Evolutionary conservation across 495 filamentous ascomycete species (phyloP).

Genomic region (Trichoderma virens): DNA sequence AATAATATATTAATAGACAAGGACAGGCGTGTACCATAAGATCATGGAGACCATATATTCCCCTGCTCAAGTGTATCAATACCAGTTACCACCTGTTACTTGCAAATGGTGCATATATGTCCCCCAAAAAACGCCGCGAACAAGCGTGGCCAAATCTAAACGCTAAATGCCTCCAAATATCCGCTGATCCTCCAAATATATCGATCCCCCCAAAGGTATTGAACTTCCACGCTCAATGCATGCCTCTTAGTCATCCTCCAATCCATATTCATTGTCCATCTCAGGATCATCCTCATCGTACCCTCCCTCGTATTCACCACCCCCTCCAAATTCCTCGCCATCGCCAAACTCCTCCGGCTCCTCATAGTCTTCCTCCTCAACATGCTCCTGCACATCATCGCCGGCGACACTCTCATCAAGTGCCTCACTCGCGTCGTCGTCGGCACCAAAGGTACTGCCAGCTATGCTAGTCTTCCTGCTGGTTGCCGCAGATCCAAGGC

Average conservation of each 20-base stretch:
- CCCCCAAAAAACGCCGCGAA: not conserved
- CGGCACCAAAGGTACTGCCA: conserved; percentile 15
- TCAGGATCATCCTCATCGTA: conserved; percentile 24
- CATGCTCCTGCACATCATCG: conserved; percentile 13
- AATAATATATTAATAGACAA: not conserved
- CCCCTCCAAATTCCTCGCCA: conserved; percentile 16
- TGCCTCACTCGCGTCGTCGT: conserved; percentile 10
- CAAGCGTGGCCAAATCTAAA: not conserved
- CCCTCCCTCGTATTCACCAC: conserved; percentile 17
- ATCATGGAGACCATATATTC: not conserved
- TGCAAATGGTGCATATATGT: no score
- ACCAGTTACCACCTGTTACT: not conserved
- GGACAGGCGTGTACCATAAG: not conserved
- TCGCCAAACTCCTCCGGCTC: conserved; percentile 19
- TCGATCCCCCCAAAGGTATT: not conserved
- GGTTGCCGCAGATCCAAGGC: conserved; percentile 23
- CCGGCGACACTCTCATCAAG: conserved; percentile 4
- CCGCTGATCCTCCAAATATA: no score
- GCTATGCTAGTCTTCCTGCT: conserved; percentile 21
- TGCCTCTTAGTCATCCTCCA: conserved; percentile 18
- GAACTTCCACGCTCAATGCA: not conserved
- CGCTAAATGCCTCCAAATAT: not conserved
- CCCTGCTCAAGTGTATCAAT: not conserved
- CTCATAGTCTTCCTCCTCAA: conserved; percentile 18
- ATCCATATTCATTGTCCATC: conserved; percentile 18